These are phyloP conservation scores for Apiotrichum sp. DNA, from an alignment of 1,284 basidiomycete species.

Conservation along the genomic window DNA sequence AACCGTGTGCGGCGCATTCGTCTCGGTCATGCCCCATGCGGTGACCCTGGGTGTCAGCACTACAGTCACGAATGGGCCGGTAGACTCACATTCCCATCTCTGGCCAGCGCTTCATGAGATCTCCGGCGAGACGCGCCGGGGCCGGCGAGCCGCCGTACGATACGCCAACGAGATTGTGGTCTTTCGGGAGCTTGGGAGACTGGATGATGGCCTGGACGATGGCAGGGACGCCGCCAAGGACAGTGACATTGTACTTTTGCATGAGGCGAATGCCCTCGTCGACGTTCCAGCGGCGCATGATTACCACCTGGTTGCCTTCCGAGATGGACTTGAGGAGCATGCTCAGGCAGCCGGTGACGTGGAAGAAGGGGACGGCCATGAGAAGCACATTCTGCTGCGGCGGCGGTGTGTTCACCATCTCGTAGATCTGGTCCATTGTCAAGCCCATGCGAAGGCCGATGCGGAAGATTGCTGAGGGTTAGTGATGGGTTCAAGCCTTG, in stretches of 20 bases:
- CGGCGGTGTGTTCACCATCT: conserved; percentile 7
- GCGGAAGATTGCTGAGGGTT: conserved; percentile 9
- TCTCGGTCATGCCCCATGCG: conserved; percentile 41
- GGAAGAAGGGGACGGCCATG: conserved; percentile 39
- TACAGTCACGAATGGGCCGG: neutral
- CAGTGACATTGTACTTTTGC: conserved; percentile 26
- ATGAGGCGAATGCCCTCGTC: conserved; percentile 30
- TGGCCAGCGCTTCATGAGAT: conserved; percentile 30
- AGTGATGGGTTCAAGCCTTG: neutral
- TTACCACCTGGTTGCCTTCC: conserved; percentile 35
- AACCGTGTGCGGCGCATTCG: conserved; percentile 36
- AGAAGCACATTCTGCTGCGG: conserved; percentile 9
- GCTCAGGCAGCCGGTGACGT: conserved; percentile 38
- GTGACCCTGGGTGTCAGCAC: neutral
- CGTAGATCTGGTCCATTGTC: conserved; percentile 25
- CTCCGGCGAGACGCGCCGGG: conserved; percentile 28
- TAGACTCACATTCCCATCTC: conserved; percentile 11
- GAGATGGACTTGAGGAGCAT: conserved; percentile 33
- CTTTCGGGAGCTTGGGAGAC: conserved; percentile 20
- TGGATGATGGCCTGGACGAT: conserved; percentile 35
- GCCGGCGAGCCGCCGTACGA: conserved; percentile 39
- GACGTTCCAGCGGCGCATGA: conserved; percentile 35
- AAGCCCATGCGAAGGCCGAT: conserved; percentile 29
- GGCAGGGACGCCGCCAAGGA: conserved; percentile 40
- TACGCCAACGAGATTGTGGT: conserved; percentile 3